Percentiles rank a stretch among this genome's conserved stretches.
Evolutionary conservation across 257 asterid genomes (phyloP).

Genomic region (Jacaranda copaia): DNA sequence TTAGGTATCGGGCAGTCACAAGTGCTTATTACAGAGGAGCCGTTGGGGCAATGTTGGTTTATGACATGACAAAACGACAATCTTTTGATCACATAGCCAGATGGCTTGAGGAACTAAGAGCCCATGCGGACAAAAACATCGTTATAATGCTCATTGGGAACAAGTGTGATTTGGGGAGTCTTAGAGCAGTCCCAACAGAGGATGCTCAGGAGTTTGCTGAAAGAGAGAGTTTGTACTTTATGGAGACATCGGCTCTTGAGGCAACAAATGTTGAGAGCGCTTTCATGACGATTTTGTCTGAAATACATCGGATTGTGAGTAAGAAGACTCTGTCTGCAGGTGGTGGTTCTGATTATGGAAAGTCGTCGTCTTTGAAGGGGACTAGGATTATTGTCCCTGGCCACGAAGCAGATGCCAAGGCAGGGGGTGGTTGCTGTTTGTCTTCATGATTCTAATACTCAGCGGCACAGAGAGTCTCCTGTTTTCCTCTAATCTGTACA

Average conservation of each 20-base stretch:
- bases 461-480: background rate
- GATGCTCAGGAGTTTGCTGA: conserved; percentile 94
- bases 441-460: conserved; percentile 34
- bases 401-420: conserved; percentile 50
- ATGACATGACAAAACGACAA: conserved; percentile 83
- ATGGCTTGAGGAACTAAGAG: conserved; percentile 90
- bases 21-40: conserved; percentile 94
- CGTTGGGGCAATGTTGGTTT: conserved; percentile 92
- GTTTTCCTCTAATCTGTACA: conserved; percentile 25
- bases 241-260: conserved; percentile 93
- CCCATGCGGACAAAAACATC: conserved; percentile 88
- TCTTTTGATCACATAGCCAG: conserved; percentile 91
- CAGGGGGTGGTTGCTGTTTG: conserved; percentile 69
- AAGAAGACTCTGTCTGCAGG: conserved; percentile 64
- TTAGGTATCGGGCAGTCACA: conserved; percentile 89
- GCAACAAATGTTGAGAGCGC: conserved; percentile 82
- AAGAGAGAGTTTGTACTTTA: conserved; percentile 79
- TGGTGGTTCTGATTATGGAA: conserved; percentile 47
- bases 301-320: conserved; percentile 70
- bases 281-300: conserved; percentile 60
- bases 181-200: conserved; percentile 81
- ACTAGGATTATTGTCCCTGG: conserved; percentile 68
- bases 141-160: conserved; percentile 85
- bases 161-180: conserved; percentile 77
- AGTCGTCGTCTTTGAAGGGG: conserved; percentile 64